phyloP scores from a whole-genome alignment of 306 rosid genomes.

The Rubus idaeus region DNA sequence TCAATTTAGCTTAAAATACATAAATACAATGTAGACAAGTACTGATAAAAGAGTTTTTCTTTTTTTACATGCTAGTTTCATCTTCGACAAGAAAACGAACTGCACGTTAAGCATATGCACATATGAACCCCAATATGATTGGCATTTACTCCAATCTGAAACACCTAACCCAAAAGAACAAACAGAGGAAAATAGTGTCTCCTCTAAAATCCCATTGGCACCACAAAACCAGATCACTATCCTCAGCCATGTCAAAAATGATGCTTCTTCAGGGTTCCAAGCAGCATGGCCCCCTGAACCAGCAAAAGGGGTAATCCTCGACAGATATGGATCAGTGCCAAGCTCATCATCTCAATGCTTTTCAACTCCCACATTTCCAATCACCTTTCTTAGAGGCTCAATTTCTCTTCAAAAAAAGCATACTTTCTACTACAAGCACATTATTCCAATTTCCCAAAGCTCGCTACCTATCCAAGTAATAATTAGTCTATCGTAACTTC shows the following conservation, averaged over 20 bases:
- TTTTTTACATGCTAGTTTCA: too few species aligned
- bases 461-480: not conserved
- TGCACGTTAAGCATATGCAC: not conserved
- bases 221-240: not conserved
- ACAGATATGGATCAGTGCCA: not conserved
- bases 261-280: not conserved
- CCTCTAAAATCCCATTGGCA: not conserved
- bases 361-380: not conserved
- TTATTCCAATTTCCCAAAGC: not conserved
- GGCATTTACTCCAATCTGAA: not conserved
- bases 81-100: not conserved
- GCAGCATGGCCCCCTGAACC: not conserved
- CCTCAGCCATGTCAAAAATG: not conserved
- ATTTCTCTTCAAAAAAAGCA: not conserved
- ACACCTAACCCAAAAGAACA: not conserved
- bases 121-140: not conserved
- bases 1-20: slow-evolving; percentile 24
- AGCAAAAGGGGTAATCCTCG: not conserved
- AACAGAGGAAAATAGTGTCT: not conserved
- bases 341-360: not conserved
- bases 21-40: not conserved
- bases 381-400: not conserved
- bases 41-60: not conserved
- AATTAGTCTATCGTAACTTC: not conserved
- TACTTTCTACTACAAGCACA: not conserved